phyloP scores from a whole-genome alignment of 1,284 basidiomycete species.

The Xerocomus minutiporus region DNA sequence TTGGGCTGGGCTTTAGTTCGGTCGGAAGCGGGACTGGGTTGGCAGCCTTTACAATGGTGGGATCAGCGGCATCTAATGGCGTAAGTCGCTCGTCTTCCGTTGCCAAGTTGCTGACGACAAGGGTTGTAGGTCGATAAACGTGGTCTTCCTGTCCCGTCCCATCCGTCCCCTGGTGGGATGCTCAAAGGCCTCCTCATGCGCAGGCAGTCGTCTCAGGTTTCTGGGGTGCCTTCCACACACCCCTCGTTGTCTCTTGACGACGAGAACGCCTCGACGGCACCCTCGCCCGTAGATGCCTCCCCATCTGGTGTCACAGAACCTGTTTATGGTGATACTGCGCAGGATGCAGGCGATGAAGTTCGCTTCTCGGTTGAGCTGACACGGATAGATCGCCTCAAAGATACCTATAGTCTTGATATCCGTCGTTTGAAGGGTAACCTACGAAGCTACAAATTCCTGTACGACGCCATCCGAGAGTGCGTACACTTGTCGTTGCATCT shows the following conservation, averaged over 20 bases:
- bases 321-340: slow-evolving; percentile 69
- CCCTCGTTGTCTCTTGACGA: slow-evolving; percentile 42
- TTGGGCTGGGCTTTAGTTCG: slow-evolving; percentile 42
- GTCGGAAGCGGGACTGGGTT: slow-evolving; percentile 44
- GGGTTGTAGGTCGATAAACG: slow-evolving; percentile 69
- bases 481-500: slow-evolving; percentile 34
- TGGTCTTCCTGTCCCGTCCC: slow-evolving; percentile 74
- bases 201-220: slow-evolving; percentile 77
- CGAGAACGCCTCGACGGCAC: slow-evolving; percentile 19
- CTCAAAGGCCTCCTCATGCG: slow-evolving; percentile 82
- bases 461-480: slow-evolving; percentile 84
- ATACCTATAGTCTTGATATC: slow-evolving; percentile 86
- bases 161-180: slow-evolving; percentile 70
- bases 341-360: slow-evolving; percentile 89
- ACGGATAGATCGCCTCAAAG: slow-evolving; percentile 79
- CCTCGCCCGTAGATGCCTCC: slow-evolving; percentile 33
- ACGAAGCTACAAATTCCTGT: slow-evolving; percentile 91
- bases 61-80: slow-evolving; percentile 75
- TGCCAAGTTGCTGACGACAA: slow-evolving; percentile 6
- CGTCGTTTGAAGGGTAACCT: slow-evolving; percentile 88
- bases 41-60: slow-evolving; percentile 73
- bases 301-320: slow-evolving; percentile 42
- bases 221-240: slow-evolving; percentile 35
- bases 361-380: slow-evolving; percentile 91
- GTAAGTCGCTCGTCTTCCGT: slow-evolving; percentile 41